Evolutionary conservation across 108 stramenopile genomes (phyloP).

Genomic region (Fragilariopsis cylindrus): DNA sequence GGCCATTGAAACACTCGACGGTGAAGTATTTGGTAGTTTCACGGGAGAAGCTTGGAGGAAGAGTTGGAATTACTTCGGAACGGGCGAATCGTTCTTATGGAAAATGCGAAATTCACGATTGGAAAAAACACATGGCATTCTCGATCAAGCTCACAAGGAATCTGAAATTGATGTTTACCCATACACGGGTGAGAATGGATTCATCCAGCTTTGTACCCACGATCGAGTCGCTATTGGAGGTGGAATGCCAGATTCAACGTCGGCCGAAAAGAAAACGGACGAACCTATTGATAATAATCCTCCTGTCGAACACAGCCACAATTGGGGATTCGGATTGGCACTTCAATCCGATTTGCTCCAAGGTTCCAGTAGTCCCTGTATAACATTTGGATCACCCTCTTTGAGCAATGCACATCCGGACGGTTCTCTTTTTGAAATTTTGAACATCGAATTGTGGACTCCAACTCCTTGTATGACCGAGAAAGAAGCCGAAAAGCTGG

Average conservation of each 20-base stretch:
- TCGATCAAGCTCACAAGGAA: conserved; percentile 76
- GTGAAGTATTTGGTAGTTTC: conserved; percentile 77
- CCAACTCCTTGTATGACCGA: conserved; percentile 65
- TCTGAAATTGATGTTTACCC: conserved; percentile 81
- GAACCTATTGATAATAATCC: neutral
- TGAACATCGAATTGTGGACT: conserved; percentile 79
- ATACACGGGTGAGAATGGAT: conserved; percentile 67
- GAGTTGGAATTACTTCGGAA: conserved; percentile 66
- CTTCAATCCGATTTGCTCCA: conserved; percentile 60
- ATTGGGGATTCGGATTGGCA: conserved; percentile 70
- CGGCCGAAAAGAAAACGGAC: conserved; percentile 29
- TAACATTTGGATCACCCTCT: conserved; percentile 74
- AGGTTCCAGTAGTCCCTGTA: conserved; percentile 71
- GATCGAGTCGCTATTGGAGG: conserved; percentile 76
- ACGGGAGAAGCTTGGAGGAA: conserved; percentile 67
- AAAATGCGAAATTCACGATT: conserved; percentile 59
- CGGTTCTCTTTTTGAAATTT: conserved; percentile 62
- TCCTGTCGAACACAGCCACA: conserved; percentile 26
- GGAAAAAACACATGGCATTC: conserved; percentile 46
- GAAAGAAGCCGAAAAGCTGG: conserved; percentile 68
- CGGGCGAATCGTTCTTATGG: conserved; percentile 70
- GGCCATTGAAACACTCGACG: conserved; percentile 70
- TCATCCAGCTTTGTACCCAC: conserved; percentile 66
- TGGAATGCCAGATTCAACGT: conserved; percentile 37
- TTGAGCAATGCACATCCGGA: conserved; percentile 28